phyloP scores from a whole-genome alignment of 257 asterid genomes.

The Primulina huaijiensis region DNA sequence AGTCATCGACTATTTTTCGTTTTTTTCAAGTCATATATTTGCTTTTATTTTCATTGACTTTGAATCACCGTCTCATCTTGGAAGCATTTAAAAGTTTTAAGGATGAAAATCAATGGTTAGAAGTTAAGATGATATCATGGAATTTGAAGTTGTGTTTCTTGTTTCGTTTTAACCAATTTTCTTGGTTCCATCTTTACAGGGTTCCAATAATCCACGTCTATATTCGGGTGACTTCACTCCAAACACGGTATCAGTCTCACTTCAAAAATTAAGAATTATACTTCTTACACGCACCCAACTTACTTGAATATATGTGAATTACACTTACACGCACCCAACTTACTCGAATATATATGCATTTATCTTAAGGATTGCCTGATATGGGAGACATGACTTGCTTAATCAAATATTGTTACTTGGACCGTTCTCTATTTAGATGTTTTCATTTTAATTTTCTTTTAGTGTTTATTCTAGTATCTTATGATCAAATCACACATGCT shows the following conservation, averaged over 20 bases:
- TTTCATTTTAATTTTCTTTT: conserved; percentile 9
- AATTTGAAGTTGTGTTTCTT: conserved; percentile 13
- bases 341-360: conserved; percentile 14
- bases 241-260: conserved; percentile 49
- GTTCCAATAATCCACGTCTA: conserved; percentile 71
- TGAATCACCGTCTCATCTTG: too few relatives aligned
- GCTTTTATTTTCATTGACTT: too few relatives aligned
- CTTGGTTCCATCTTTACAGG: conserved; percentile 38
- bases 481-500: conserved; percentile 9
- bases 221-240: conserved; percentile 83
- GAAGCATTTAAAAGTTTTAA: too few relatives aligned
- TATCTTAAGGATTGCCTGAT: conserved; percentile 7
- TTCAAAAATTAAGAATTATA: conserved; percentile 10
- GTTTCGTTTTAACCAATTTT: conserved; percentile 3
- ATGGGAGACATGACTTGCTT: not conserved
- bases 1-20: too few relatives aligned
- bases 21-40: too few relatives aligned
- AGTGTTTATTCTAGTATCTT: conserved; percentile 5
- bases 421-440: not conserved
- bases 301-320: not conserved
- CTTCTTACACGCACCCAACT: not conserved
- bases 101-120: too few relatives aligned
- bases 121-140: too few relatives aligned
- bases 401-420: not conserved
- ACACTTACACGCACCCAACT: conserved; percentile 1